These are phyloP conservation scores for Carpinus fangiana DNA, from an alignment of 306 rosid species.

Conservation along the genomic window DNA sequence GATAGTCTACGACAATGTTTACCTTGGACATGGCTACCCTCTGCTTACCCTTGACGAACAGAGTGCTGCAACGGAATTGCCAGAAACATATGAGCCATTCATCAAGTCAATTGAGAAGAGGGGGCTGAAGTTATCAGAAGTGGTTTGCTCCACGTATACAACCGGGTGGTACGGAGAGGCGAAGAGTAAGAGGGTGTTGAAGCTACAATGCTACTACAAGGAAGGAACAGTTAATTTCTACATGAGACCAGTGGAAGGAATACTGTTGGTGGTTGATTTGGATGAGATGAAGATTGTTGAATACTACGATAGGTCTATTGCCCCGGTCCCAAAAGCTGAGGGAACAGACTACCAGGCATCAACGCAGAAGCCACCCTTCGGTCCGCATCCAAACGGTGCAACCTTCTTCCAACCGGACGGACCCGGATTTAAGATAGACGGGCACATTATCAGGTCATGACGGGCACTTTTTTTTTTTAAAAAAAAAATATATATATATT, in stretches of 20 bases:
- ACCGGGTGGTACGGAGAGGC: slow-evolving; percentile 43
- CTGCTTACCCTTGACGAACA: slow-evolving; percentile 12
- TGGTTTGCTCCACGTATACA: slow-evolving; percentile 27
- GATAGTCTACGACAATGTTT: background rate
- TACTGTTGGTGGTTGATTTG: slow-evolving; percentile 33
- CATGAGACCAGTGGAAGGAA: slow-evolving; percentile 44
- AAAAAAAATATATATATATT: too few species aligned
- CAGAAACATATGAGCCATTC: slow-evolving; percentile 26
- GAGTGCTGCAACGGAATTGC: slow-evolving; percentile 18
- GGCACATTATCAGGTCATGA: slow-evolving; percentile 35
- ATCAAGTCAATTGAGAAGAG: slow-evolving; percentile 26
- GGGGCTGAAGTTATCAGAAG: slow-evolving; percentile 34
- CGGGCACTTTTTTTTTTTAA: too few species aligned
- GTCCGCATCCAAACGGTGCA: slow-evolving; percentile 22
- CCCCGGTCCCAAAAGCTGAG: slow-evolving; percentile 31
- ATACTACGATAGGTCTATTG: slow-evolving; percentile 27
- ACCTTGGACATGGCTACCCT: slow-evolving; percentile 1
- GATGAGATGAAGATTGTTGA: slow-evolving; percentile 37
- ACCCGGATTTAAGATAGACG: slow-evolving; percentile 36
- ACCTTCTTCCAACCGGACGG: slow-evolving; percentile 20
- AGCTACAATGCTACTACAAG: slow-evolving; percentile 24
- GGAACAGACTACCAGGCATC: slow-evolving; percentile 37
- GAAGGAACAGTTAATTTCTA: slow-evolving; percentile 35
- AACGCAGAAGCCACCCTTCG: slow-evolving; percentile 32
- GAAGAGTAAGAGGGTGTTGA: slow-evolving; percentile 15